Evolutionary conservation across 164 flowering plant genomes (phyloP).

Genomic region (Magnolia officinalis): DNA sequence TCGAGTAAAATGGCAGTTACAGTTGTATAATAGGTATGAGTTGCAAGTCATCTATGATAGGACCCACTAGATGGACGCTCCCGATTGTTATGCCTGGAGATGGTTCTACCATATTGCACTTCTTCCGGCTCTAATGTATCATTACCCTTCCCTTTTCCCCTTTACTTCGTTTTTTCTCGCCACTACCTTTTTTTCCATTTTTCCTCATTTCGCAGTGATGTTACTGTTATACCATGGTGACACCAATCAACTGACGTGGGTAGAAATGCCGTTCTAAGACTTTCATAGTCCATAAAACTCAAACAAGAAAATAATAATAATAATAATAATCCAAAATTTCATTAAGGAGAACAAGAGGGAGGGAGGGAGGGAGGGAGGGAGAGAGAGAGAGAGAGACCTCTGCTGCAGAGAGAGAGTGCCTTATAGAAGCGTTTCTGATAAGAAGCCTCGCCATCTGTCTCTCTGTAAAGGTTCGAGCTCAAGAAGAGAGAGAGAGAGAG

Average conservation of each 20-base stretch:
- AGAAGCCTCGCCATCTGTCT: constrained; percentile 61
- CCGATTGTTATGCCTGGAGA: no score
- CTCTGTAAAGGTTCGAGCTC: not conserved
- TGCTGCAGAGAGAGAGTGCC: constrained; percentile 29
- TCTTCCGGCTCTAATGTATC: no score
- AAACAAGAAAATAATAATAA: not conserved
- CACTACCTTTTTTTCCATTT: no score
- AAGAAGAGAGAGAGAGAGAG: no score
- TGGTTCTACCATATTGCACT: no score
- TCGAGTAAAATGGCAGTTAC: no score
- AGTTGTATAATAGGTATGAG: no score
- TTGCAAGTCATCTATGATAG: no score
- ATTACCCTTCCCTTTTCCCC: no score
- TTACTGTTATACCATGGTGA: not conserved
- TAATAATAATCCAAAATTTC: not conserved
- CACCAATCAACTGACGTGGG: not conserved
- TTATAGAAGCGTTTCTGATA: constrained; percentile 34
- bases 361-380: not conserved
- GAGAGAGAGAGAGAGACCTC: constrained; percentile 29
- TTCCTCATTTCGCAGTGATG: not conserved
- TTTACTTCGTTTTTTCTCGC: no score
- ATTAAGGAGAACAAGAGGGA: not conserved
- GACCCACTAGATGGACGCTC: no score
- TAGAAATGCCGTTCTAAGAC: not conserved
- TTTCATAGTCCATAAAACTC: not conserved